Percentiles rank a stretch among this genome's conserved stretches.
phyloP scores from a whole-genome alignment of 768 basidiomycete species.

The Leccinellum rugosiceps region DNA sequence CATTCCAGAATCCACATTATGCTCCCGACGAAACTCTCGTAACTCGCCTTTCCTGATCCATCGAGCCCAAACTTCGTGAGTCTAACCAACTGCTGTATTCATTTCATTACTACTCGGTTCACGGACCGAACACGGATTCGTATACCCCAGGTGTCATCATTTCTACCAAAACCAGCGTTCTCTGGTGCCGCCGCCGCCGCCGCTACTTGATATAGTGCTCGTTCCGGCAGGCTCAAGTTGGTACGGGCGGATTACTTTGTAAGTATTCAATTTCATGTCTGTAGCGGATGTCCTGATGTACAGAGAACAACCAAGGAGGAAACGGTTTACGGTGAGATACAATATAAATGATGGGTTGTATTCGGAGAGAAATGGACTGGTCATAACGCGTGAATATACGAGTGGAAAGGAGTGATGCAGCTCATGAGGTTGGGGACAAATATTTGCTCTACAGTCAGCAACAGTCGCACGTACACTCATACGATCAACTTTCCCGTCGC shows the following conservation, averaged over 20 bases:
- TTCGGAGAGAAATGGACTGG: not conserved
- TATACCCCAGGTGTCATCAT: not conserved
- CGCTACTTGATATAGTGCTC: not conserved
- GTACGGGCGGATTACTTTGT: not conserved
- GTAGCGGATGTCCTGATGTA: conserved; percentile 8
- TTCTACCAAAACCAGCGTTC: not conserved
- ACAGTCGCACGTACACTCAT: not conserved
- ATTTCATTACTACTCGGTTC: not conserved
- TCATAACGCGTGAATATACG: conserved; percentile 2
- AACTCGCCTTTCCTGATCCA: not conserved
- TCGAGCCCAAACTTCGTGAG: not conserved
- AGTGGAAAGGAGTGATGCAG: not conserved
- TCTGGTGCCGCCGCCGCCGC: not conserved
- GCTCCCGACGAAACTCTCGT: not conserved
- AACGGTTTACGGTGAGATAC: conserved; percentile 10
- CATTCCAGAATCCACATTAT: not conserved
- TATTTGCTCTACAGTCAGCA: not conserved
- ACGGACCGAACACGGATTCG: not conserved
- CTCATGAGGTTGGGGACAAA: not conserved
- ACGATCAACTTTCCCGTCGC: conserved; percentile 3
- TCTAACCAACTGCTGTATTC: not conserved
- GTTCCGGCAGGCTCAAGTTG: not conserved
- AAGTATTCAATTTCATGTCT: conserved; percentile 5
- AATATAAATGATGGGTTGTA: conserved; percentile 8
- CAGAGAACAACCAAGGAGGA: conserved; percentile 8